Base-by-base conservation (phyloP, 495 filamentous ascomycete genomes). In the Melanomma pulvis-pyrius region DNA sequence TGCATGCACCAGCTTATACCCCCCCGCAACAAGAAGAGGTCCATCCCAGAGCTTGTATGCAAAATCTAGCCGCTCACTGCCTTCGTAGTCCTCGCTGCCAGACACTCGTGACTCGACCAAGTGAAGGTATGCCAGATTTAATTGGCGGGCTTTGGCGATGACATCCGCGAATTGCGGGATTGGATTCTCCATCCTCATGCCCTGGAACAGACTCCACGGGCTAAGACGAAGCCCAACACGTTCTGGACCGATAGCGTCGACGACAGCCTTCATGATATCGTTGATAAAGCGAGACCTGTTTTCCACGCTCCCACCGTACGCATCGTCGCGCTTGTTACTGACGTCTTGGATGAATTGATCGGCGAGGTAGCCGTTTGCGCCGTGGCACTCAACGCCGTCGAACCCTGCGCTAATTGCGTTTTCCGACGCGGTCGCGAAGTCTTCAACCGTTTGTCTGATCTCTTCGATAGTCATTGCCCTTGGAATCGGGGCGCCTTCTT, bases 381-480 rank as follows among this genome's bases (percentile, higher is more conserved):
- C 84, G 72, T 90, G 87, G 56, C 90, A 77, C 77, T 92, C 89
- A 4, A 92, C 87, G 24, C 87, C 88, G 69, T 91, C 89, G 54
- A 91, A 92, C 8, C 88, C 89, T 2, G 88, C 89, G 1, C 29
- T 8, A n/a, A 64, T 48, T 0, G 55, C 55, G 26, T 66, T 60
- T 13, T 56, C 30, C 8, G 61, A 26, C 1, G 61, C 51, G 1
- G 29, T 8, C 34, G 32, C 52, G 22, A 48, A 58, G 3, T 65
- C 61, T 13, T 30, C 1, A n/a, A 65, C 30, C 19, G 52, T 58
- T 1, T 65, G 19, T 17, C 22, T 21, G 19, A 67, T 67, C 25
- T 67, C 64, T 13, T 24, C 48, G 15, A 26, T 21, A 8, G 57
- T 61, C 64, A 67, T 67, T 12, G 48, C 64, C 13, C 34, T n/a